Base-by-base conservation (phyloP, 2,329 filamentous ascomycete genomes). In the Hymenoscyphus repandus region DNA sequence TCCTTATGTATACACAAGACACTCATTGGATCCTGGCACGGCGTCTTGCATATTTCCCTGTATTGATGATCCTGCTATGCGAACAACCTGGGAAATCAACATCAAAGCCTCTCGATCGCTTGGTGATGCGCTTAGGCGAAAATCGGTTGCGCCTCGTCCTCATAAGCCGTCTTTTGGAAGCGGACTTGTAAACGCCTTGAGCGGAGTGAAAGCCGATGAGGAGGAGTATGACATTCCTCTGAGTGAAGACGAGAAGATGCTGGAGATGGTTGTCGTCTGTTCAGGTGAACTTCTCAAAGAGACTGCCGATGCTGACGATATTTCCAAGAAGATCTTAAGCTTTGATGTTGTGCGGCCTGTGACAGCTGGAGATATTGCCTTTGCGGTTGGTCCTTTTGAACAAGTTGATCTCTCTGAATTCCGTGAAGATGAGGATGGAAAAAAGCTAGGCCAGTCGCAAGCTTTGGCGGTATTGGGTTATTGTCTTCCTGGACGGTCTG, bases 301-400 rank as follows among this genome's bases (percentile, higher is more conserved):
- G 64, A 78, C 85, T 37, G 74, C 85, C 31, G 88, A 96, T 61
- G 80, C 85, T 11, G 78, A 79, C 22, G 88, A 97, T 60, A 77
- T 88, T 48, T 83, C 81, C 20, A 90, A 90, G 66, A 96, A 95
- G 69, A 90, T 89, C 1, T 88, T 93, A 65, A 88, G 86, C 0
- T 99, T 97, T 65, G 82, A 83, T 49, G 85, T 88, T 45, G 79
- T 80, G 53, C 83, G 84, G 55, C 82, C 86, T 45, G 82, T 93
- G 7, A 84, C 90, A 1, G 86, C 92, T 1, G 87, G 91, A 55
- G 92, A 97, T 66, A 84, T 99, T 57, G 92, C 91, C 4, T 96
- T 99, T 67, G 88, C 90, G 2, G 81, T 97, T 50, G 93, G 95
- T 0, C 93, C 95, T 0, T 99, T 99, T 66, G 90, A 97, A 68